phyloP scores from a whole-genome alignment of 1,284 basidiomycete genomes.

The Trichosporon faecale region DNA sequence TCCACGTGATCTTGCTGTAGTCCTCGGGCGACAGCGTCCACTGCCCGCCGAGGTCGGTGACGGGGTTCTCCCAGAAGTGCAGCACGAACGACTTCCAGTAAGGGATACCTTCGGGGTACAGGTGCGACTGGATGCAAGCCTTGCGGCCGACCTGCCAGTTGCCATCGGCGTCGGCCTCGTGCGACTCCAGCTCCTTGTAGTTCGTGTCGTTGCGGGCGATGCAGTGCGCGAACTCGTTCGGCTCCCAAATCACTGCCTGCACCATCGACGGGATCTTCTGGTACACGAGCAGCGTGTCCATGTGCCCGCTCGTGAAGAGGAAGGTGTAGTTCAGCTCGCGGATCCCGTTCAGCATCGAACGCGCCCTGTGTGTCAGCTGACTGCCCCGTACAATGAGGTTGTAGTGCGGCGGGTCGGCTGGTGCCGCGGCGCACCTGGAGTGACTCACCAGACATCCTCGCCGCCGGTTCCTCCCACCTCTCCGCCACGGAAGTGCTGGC shows the following conservation, averaged over 20 bases:
- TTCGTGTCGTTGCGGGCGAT: slow-evolving; percentile 26
- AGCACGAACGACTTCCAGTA: slow-evolving; percentile 46
- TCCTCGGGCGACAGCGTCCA: slow-evolving; percentile 51
- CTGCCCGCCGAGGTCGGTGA: slow-evolving; percentile 35
- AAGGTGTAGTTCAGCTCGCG: slow-evolving; percentile 37
- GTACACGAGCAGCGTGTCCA: slow-evolving; percentile 41
- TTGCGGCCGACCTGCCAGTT: slow-evolving; percentile 21
- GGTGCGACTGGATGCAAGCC: slow-evolving; percentile 25
- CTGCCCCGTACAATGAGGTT: too few species aligned
- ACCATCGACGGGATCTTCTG: slow-evolving; percentile 37
- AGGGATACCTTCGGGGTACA: slow-evolving; percentile 40
- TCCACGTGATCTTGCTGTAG: slow-evolving; percentile 24
- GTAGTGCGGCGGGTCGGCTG: too few species aligned
- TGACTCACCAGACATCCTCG: slow-evolving; percentile 28
- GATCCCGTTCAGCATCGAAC: slow-evolving; percentile 32
- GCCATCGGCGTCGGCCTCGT: slow-evolving; percentile 14
- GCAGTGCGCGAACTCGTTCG: slow-evolving; percentile 23
- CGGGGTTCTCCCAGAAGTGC: slow-evolving; percentile 39
- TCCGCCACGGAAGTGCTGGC: slow-evolving; percentile 32
- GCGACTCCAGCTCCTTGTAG: slow-evolving; percentile 17
- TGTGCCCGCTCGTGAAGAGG: slow-evolving; percentile 31
- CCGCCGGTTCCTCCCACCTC: slow-evolving; percentile 16
- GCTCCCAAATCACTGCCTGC: slow-evolving; percentile 34
- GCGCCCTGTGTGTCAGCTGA: slow-evolving; percentile 15
- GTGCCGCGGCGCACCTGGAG: too few species aligned